Base-by-base conservation (phyloP, 805 yeast genomes). In the Saturnispora diversa region DNA sequence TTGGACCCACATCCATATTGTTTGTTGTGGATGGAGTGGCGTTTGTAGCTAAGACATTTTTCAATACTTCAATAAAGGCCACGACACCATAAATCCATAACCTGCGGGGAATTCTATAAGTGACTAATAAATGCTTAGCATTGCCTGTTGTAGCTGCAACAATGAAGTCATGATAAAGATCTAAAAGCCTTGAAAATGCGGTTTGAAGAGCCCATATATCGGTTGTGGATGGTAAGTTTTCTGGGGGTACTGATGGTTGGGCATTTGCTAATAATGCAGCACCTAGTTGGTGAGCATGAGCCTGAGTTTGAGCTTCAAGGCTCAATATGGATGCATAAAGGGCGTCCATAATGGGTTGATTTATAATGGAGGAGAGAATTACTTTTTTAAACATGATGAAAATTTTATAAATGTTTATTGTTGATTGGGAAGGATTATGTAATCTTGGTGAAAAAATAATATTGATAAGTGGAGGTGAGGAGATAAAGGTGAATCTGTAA, bases 31-130 rank as follows among this genome's bases (percentile, higher is more conserved):
- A 32, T 25, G 28, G 24, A 7, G 42, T 32, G 19, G 39, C 20
- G 17, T 28, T 22, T 23, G 42, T 39, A 15, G 81, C 77, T 45
- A 77, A 75, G 35, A 82, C 80, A 56, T 80, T 82, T 54, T 82
- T 82, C 52, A 82, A 62, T 6, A 82, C 86, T 55, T 82, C 92
- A 37, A 82, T 60, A 50, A 83, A 81, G 15, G 88, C 84, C 12
- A 83, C 88, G 11, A 84, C 77, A 20, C 94, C 94, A 56, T 83
- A 83, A 7, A 84, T 88, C 92, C 92, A 84, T 66, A 84, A 68
- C 50, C 92, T 65, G 51, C 90, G 68, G 26, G 84, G 84, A 31
- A 84, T 81, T 56, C 86, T 76, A 56, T 84, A 83, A 30, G 81
- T 73, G 47, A 80, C 81, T 6, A 84, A 84, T 35, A 84, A 75